Conservation (phyloP, 805 yeast genomes). For the Sugiyamaella floridensis region DNA sequence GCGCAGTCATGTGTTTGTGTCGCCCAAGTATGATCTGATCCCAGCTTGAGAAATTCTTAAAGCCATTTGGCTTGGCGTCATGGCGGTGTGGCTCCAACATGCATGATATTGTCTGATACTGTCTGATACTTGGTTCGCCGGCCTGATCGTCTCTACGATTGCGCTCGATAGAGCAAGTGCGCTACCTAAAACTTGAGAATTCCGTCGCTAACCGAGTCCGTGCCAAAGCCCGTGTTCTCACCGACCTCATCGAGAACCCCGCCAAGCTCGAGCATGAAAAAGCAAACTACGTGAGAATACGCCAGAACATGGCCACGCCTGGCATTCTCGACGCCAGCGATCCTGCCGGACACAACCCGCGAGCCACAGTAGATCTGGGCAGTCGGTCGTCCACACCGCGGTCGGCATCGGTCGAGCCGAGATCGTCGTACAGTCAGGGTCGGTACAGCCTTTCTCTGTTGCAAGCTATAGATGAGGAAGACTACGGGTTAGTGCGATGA, state of each 20-base stretch:
- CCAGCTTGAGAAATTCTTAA: too few species aligned
- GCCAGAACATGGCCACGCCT: constrained; percentile 26
- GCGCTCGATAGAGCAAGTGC: background rate
- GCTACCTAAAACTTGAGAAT: too few species aligned
- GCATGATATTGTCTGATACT: too few species aligned
- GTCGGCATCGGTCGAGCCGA: background rate
- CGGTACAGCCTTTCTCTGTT: constrained; percentile 17
- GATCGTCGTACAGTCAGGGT: constrained; percentile 6
- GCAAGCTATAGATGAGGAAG: constrained; percentile 17
- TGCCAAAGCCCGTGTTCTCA: constrained; percentile 25
- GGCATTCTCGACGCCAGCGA: constrained; percentile 19
- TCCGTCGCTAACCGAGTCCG: constrained; percentile 16
- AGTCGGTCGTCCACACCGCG: constrained; percentile 9
- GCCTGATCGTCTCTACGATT: background rate
- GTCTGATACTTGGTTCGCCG: too few species aligned
- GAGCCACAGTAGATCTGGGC: constrained; percentile 1
- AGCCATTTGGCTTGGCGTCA: too few species aligned
- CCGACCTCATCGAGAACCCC: constrained; percentile 24
- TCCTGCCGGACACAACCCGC: background rate
- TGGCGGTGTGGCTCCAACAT: too few species aligned
- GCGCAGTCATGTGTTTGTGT: too few species aligned
- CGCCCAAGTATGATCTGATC: too few species aligned
- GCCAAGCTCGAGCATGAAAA: constrained; percentile 24
- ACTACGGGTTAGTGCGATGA: background rate
- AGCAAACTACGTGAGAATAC: constrained; percentile 22